These are phyloP conservation scores for Multifurca ochricompacta DNA, from an alignment of 768 basidiomycete genomes.

Conservation along the genomic window DNA sequence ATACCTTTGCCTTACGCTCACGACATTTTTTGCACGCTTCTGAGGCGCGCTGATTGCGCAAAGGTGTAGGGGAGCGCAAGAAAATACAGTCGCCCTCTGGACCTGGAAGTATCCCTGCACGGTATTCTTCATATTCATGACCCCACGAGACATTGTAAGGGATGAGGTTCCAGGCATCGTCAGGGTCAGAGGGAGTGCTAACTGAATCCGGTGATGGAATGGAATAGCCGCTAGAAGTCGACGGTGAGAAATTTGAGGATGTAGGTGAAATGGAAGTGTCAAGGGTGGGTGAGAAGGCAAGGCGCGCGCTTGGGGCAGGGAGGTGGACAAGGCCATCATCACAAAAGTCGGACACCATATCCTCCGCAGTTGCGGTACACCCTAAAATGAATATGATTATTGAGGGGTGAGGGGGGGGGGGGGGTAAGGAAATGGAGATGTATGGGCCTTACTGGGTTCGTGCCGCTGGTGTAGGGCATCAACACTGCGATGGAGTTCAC, in stretches of 20 bases:
- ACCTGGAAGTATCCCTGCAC: constrained; percentile 30
- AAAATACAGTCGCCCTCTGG: constrained; percentile 33
- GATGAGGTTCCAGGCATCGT: constrained; percentile 32
- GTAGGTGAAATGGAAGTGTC: constrained; percentile 20
- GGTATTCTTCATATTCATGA: constrained; percentile 29
- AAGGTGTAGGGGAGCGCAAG: constrained; percentile 33
- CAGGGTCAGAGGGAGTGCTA: constrained; percentile 14
- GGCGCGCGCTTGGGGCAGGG: constrained; percentile 12
- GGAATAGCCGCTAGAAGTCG: constrained; percentile 17
- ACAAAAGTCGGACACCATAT: constrained; percentile 3
- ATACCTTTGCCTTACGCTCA: constrained; percentile 35
- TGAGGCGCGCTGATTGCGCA: constrained; percentile 31
- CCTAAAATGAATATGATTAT: neutral
- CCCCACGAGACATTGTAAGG: constrained; percentile 36
- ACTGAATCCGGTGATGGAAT: constrained; percentile 14
- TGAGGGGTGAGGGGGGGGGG: no score
- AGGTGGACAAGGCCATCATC: constrained; percentile 9
- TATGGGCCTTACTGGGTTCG: neutral
- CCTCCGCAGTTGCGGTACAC: neutral
- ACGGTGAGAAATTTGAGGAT: constrained; percentile 17
- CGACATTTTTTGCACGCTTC: constrained; percentile 34
- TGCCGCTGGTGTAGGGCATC: constrained; percentile 7
- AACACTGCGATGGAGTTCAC: neutral
- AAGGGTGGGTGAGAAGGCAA: constrained; percentile 8
- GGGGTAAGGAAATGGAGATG: no score